These are phyloP conservation scores for Xylaria sp. DNA, from an alignment of 2,329 filamentous ascomycete species.

Conservation along the genomic window DNA sequence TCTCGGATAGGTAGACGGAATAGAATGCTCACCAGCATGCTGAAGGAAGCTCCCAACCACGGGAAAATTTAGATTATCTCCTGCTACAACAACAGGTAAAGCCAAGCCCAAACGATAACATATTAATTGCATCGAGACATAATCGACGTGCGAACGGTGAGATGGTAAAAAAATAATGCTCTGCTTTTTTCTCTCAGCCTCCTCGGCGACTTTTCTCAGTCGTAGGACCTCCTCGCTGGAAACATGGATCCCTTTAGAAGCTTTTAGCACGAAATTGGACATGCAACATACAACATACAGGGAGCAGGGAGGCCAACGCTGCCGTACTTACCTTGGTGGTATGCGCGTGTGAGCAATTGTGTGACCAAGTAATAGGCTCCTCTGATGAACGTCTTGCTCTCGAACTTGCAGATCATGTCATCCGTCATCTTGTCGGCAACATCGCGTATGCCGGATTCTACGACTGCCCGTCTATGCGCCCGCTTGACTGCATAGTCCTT, in stretches of 20 bases:
- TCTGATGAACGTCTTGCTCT: constrained; percentile 91
- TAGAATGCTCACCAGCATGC: constrained; percentile 73
- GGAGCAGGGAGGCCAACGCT: neutral
- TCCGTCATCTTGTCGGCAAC: constrained; percentile 89
- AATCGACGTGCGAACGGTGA: constrained; percentile 95
- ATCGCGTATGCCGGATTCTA: constrained; percentile 79
- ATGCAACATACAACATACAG: neutral
- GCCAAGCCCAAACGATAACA: constrained; percentile 93
- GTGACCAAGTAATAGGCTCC: constrained; percentile 90
- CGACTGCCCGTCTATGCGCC: constrained; percentile 67
- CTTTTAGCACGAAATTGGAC: constrained; percentile 4
- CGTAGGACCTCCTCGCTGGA: constrained; percentile 92
- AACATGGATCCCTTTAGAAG: constrained; percentile 77
- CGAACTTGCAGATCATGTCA: constrained; percentile 99
- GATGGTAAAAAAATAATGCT: constrained; percentile 96
- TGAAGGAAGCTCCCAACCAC: constrained; percentile 90
- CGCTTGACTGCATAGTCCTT: constrained; percentile 65
- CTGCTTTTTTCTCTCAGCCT: constrained; percentile 87
- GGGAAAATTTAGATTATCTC: constrained; percentile 96
- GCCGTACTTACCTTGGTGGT: constrained; percentile 75
- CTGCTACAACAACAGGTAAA: constrained; percentile 90
- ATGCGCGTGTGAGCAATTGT: constrained; percentile 89
- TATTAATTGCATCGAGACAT: constrained; percentile 93
- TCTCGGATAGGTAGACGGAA: neutral
- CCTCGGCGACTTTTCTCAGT: constrained; percentile 81